Evolutionary conservation across 768 basidiomycete species (phyloP).

Genomic region (Trametopsis cervina): DNA sequence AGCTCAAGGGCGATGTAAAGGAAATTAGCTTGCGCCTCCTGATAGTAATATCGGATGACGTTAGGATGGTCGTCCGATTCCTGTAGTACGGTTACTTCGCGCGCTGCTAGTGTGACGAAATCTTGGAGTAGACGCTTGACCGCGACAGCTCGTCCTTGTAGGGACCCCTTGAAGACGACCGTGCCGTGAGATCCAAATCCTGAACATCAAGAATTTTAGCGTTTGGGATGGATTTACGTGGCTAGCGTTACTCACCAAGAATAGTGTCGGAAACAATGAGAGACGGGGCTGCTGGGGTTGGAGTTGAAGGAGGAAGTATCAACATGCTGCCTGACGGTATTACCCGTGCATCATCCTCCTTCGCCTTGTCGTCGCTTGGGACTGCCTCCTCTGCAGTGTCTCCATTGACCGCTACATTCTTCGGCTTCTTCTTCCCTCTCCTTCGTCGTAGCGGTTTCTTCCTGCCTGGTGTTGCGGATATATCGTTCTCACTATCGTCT

Average conservation of each 20-base stretch:
- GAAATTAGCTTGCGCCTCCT: conserved; percentile 90
- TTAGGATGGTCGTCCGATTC: conserved; percentile 98
- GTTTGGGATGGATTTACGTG: neutral
- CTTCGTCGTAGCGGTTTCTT: conserved; percentile 23
- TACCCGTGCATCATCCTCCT: conserved; percentile 8
- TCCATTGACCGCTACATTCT: conserved; percentile 15
- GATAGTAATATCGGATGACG: conserved; percentile 97
- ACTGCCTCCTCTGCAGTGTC: conserved; percentile 15
- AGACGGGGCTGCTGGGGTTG: conserved; percentile 32
- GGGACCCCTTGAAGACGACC: conserved; percentile 86
- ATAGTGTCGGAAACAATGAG: conserved; percentile 68
- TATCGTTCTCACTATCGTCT: conserved; percentile 48
- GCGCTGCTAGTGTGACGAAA: conserved; percentile 89
- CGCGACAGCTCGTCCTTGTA: conserved; percentile 98
- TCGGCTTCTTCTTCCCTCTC: conserved; percentile 26
- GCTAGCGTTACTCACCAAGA: conserved; percentile 45
- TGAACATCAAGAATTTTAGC: conserved; percentile 26
- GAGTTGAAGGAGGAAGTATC: conserved; percentile 18
- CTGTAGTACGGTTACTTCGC: conserved; percentile 91
- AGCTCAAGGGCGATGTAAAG: conserved; percentile 97
- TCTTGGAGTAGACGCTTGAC: conserved; percentile 94
- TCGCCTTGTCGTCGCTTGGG: conserved; percentile 18
- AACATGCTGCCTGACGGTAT: conserved; percentile 13
- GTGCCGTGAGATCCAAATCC: conserved; percentile 97
- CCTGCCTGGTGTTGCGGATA: conserved; percentile 37